Base-by-base conservation (phyloP, 768 basidiomycete genomes). In the Paxillus involutus region DNA sequence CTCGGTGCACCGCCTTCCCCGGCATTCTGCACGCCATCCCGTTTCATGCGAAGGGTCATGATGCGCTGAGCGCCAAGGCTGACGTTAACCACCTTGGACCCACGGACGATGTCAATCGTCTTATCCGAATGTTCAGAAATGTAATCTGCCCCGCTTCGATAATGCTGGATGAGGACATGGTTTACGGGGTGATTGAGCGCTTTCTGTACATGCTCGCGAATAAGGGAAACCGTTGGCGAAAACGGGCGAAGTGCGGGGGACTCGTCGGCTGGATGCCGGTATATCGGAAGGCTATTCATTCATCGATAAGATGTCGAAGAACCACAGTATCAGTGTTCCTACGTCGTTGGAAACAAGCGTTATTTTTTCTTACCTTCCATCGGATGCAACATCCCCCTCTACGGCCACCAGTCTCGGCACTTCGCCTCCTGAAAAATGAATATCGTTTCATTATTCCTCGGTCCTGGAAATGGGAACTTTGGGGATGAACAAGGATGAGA, bases 51-150 rank as follows among this genome's bases (percentile, higher is more conserved):
- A n/a, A 92, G 77, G 0, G 81, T 85, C 89, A 92, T 91, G 16
- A 78, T 73, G 33, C 90, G 81, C 66, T 86, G 83, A 2, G 90
- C 89, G 6, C 90, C 90, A 13, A 92, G 74, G 61, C 86, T 89
- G 57, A 92, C 85, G 55, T 93, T 93, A 55, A 89, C 88, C 58
- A 92, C 86, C 50, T 76, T 83, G 7, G 89, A 88, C 32, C 83
- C 85, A 13, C 77, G 81, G 4, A 86, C 82, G 58, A 93, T 80
- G 66, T 93, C 91, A 59, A 92, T 80, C 6, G 90, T 93, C 72
- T 93, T 93, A 69, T 93, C 90, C 0, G 88, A 88, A 67, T 93
- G 90, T 60, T 91, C 89, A 0, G 89, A 91, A 57, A 92, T 92
- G 69, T 86, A 88, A 69, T 92, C 91, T 29, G 80, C 81, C 6